Base-by-base conservation (phyloP, 208 protist species). In the Naegleria lovaniensis region DNA sequence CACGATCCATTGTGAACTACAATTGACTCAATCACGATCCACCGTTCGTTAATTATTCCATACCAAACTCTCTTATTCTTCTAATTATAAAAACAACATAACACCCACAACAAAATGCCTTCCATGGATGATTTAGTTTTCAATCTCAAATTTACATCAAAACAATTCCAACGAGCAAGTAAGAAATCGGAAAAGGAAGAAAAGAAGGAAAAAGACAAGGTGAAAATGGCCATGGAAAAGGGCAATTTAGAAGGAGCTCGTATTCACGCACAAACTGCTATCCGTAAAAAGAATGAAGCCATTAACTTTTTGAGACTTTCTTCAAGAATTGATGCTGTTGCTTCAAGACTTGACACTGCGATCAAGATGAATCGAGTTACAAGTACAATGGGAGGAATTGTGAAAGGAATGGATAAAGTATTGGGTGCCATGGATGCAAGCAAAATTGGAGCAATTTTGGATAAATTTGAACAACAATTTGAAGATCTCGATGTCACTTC, bases 241-340 rank as follows among this genome's bases (percentile, higher is more conserved):
- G 96, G 96, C 89, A 99, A 99, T 95, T 97, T 97, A 91, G 98
- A 99, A 51, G 97, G 97, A 16, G 98, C 98, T 7, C 95, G 97
- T 79, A 99, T 99, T 43, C 99, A 98, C 93, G 98, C 98, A 40
- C 95, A 99, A 93, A 99, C 99, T 92, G 97, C 97, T 40, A 99
- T 99, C 87, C 94, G 98, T 40, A 98, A 99, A 91, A 98, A 99
- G 94, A 99, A 98, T 86, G 96, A 99, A 92, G 86, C 95, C 11
- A 93, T 98, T n/a, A 99, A 99, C 91, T 98, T 98, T 92, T 93
- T 99, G n/a, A 93, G 97, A 11, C 95, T 99, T 76, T 88, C 96
- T n/a, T 95, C 96, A 0, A 95, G 98, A 88, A 95, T 99, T 83
- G 98, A 99, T 92, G 98, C 98, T 11, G 98, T 99, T 13, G 96